Conservation (phyloP, 2,329 filamentous ascomycete species). For the Exophiala calicioides region DNA sequence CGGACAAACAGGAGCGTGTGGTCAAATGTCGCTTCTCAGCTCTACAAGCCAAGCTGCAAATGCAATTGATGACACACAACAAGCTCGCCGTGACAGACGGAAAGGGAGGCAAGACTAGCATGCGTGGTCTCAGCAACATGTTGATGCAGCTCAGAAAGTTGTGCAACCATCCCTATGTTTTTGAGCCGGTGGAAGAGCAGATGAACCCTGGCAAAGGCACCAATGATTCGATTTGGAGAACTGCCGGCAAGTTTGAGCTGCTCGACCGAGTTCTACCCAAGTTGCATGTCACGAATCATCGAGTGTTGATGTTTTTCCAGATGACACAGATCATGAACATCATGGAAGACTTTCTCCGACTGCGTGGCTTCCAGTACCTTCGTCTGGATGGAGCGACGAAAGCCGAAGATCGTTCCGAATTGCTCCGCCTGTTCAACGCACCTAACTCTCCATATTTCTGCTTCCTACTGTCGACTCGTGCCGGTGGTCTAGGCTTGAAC, state of each 20-base stretch:
- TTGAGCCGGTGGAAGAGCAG: slow-evolving; percentile 95
- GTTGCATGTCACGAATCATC: slow-evolving; percentile 86
- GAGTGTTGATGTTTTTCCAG: slow-evolving; percentile 99
- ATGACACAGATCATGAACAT: slow-evolving; percentile 99
- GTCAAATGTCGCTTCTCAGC: slow-evolving; percentile 99
- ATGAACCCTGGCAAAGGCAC: slow-evolving; percentile 89
- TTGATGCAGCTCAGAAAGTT: slow-evolving; percentile 99
- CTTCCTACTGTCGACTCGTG: slow-evolving; percentile 97
- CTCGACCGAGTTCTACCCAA: slow-evolving; percentile 91
- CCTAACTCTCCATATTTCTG: slow-evolving; percentile 92
- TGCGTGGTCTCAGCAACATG: slow-evolving; percentile 98
- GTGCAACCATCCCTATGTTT: slow-evolving; percentile 98
- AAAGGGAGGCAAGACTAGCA: slow-evolving; percentile 90
- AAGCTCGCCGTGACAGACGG: slow-evolving; percentile 91
- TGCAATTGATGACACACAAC: slow-evolving; percentile 95
- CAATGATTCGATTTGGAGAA: slow-evolving; percentile 94
- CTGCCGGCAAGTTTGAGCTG: slow-evolving; percentile 94
- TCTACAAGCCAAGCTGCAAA: slow-evolving; percentile 89
- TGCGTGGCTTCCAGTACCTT: slow-evolving; percentile 79
- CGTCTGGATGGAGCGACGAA: slow-evolving; percentile 96
- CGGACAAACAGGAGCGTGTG: slow-evolving; percentile 98
- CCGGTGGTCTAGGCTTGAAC: slow-evolving; percentile 95
- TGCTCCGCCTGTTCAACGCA: slow-evolving; percentile 85
- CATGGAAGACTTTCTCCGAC: slow-evolving; percentile 96
- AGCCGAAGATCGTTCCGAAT: slow-evolving; percentile 90